Evolutionary conservation across 768 basidiomycete genomes (phyloP).

Genomic region (Russula compacta): DNA sequence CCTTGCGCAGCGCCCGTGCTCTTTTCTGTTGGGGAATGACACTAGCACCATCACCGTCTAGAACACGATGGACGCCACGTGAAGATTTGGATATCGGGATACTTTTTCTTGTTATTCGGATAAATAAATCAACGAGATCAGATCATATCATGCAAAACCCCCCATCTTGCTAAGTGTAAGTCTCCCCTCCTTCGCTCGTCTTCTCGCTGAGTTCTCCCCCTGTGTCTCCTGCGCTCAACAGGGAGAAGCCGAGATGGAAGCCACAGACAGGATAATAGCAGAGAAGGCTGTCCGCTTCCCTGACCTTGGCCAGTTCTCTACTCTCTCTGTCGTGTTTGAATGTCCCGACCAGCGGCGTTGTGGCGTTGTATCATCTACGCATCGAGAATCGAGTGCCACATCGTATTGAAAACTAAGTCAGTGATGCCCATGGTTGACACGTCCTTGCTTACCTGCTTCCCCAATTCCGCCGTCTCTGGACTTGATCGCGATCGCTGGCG

Average conservation of each 20-base stretch:
- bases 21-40: too few relatives aligned
- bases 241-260: background rate
- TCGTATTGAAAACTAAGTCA: background rate
- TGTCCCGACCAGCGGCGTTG: background rate
- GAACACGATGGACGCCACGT: too few relatives aligned
- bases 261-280: too few relatives aligned
- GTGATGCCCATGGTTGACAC: background rate
- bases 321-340: background rate
- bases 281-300: too few relatives aligned
- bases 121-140: too few relatives aligned
- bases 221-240: background rate
- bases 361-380: background rate
- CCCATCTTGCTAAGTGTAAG: too few relatives aligned
- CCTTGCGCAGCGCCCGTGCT: too few relatives aligned
- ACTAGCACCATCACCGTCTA: too few relatives aligned
- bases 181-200: background rate
- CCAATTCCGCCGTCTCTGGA: background rate
- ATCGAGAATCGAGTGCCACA: background rate
- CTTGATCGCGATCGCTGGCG: background rate
- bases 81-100: too few relatives aligned
- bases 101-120: too few relatives aligned
- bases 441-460: background rate
- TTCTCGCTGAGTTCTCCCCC: background rate
- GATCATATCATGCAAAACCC: too few relatives aligned
- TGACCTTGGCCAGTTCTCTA: background rate